phyloP scores from a whole-genome alignment of 2,329 filamentous ascomycete genomes.

The Tolypocladium tropicale region DNA sequence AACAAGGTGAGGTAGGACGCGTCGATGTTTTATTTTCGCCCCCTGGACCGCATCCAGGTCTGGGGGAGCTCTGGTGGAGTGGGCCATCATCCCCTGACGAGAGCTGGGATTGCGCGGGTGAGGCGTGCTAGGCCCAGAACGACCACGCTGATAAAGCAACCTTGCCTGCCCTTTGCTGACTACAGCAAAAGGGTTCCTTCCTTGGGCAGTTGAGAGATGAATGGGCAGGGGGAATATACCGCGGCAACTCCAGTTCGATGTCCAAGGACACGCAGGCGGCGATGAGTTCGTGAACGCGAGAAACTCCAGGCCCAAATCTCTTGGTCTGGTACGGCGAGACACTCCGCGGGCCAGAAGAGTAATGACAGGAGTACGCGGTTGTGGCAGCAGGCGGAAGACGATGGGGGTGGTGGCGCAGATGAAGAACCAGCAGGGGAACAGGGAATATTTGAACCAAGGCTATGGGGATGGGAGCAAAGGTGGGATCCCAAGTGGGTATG shows the following conservation, averaged over 20 bases:
- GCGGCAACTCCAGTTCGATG: not conserved
- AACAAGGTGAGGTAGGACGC: conserved; percentile 32
- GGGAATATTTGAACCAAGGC: conserved; percentile 21
- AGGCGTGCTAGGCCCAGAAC: conserved; percentile 36
- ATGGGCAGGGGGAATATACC: conserved; percentile 1
- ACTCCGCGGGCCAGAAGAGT: conserved; percentile 4
- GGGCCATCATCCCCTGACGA: conserved; percentile 26
- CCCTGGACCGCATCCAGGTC: conserved; percentile 35
- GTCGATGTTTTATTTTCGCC: conserved; percentile 40
- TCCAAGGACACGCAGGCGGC: not conserved
- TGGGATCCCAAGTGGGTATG: conserved; percentile 24
- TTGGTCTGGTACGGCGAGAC: not conserved
- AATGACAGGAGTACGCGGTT: conserved; percentile 5
- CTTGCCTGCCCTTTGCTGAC: conserved; percentile 18
- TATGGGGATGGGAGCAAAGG: conserved; percentile 19
- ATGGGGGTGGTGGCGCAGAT: conserved; percentile 19
- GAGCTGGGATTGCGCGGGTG: conserved; percentile 39
- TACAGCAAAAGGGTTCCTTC: conserved; percentile 5
- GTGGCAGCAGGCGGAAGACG: conserved; percentile 6
- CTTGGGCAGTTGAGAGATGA: not conserved
- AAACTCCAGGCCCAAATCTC: not conserved
- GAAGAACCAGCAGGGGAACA: conserved; percentile 19
- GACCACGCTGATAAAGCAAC: conserved; percentile 28
- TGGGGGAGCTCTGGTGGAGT: conserved; percentile 28
- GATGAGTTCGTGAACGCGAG: conserved; percentile 4